Evolutionary conservation across 225 moss, liverwort and hornwort genomes (phyloP).

Genomic region (Bryoerythrophyllum caledonicum): DNA sequence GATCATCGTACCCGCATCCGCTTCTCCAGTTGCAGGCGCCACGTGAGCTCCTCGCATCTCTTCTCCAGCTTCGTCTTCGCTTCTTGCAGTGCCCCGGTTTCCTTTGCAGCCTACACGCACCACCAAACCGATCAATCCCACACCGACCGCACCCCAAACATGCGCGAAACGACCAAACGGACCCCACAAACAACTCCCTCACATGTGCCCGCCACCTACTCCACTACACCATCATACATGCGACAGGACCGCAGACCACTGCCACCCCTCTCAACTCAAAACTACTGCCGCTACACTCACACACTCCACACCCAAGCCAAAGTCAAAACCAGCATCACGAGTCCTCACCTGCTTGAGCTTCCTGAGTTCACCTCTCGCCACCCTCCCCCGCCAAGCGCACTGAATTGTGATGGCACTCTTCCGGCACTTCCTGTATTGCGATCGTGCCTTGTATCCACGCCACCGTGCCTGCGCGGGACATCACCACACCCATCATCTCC

Average conservation of each 20-base stretch:
- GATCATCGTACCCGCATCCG: constrained; percentile 54
- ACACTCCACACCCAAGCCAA: not conserved
- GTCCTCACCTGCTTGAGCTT: constrained; percentile 63
- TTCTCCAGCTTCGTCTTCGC: constrained; percentile 81
- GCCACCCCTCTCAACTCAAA: not conserved
- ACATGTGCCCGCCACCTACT: not conserved
- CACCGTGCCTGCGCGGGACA: constrained; percentile 44
- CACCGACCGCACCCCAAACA: not conserved
- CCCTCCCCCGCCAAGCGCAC: constrained; percentile 65
- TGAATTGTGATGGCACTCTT: constrained; percentile 64
- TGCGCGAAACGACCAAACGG: not conserved
- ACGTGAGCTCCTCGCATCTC: constrained; percentile 78
- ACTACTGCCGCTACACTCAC: not conserved
- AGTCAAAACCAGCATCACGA: not conserved
- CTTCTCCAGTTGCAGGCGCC: constrained; percentile 79
- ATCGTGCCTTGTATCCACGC: constrained; percentile 65
- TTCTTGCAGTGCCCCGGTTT: constrained; percentile 77
- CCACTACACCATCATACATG: not conserved
- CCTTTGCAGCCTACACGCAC: constrained; percentile 64
- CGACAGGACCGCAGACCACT: not conserved
- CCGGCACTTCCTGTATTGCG: constrained; percentile 53
- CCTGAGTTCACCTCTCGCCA: constrained; percentile 61
- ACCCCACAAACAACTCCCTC: not conserved
- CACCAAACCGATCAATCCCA: constrained; percentile 4
- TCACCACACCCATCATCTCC: not conserved